Percentiles rank a stretch among this genome's conserved stretches.
These are phyloP conservation scores for Colletotrichum tofieldiae DNA, from an alignment of 2,329 filamentous ascomycete species.

Conservation along the genomic window DNA sequence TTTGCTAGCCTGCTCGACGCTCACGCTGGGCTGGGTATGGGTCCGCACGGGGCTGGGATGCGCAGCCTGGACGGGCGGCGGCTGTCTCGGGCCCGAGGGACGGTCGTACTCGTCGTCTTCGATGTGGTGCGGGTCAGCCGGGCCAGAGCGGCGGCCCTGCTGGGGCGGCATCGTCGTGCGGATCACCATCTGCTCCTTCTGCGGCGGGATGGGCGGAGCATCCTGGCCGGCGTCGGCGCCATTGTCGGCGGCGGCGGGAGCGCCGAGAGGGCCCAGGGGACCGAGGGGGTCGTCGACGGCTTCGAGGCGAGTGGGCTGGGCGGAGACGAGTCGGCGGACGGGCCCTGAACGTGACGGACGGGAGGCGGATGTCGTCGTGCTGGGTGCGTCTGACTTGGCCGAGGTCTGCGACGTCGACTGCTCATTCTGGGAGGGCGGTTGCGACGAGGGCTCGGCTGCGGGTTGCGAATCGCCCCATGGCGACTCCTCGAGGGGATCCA, in stretches of 20 bases:
- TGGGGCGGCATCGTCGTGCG: constrained; percentile 69
- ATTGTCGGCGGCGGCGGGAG: constrained; percentile 54
- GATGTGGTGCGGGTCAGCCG: constrained; percentile 74
- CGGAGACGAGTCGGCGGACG: constrained; percentile 72
- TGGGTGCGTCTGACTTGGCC: constrained; percentile 50
- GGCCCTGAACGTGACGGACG: constrained; percentile 64
- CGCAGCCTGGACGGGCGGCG: constrained; percentile 75
- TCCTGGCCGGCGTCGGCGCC: constrained; percentile 64
- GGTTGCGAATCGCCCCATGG: constrained; percentile 67
- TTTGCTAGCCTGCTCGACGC: constrained; percentile 93
- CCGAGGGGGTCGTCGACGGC: constrained; percentile 84
- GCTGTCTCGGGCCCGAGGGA: constrained; percentile 72
- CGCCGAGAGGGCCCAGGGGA: constrained; percentile 79
- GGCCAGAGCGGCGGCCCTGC: constrained; percentile 61
- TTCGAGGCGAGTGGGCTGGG: constrained; percentile 84
- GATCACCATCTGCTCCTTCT: constrained; percentile 76
- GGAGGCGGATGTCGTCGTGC: constrained; percentile 46
- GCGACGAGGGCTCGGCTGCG: constrained; percentile 52
- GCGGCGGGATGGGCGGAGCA: constrained; percentile 78
- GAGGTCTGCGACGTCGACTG: constrained; percentile 48
- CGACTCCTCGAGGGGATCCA: constrained; percentile 67
- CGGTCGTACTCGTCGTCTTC: constrained; percentile 74
- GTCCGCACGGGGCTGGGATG: constrained; percentile 66
- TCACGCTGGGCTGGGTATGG: constrained; percentile 82
- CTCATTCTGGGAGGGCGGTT: constrained; percentile 51